Percentiles rank a stretch among this genome's conserved stretches.
phyloP scores from a whole-genome alignment of 129 eudicot species.

The Ambrosia trifida region DNA sequence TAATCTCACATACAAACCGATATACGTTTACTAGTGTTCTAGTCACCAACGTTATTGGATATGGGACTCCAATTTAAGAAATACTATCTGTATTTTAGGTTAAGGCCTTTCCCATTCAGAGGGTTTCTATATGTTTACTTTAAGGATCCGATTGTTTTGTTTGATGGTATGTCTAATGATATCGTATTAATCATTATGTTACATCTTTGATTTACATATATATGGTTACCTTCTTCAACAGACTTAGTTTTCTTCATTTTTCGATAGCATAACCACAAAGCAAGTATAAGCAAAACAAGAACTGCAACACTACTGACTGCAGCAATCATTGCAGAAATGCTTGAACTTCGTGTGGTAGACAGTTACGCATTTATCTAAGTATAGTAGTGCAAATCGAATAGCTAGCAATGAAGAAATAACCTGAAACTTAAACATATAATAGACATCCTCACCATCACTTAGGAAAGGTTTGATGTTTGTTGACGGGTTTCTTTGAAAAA shows the following conservation, averaged over 20 bases:
- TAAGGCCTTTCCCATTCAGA: too few species aligned
- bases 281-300: slow-evolving; percentile 35
- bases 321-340: slow-evolving; percentile 27
- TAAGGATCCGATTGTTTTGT: too few species aligned
- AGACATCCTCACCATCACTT: slow-evolving; percentile 34
- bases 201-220: background rate
- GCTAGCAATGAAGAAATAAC: background rate
- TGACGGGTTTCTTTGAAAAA: slow-evolving; percentile 33
- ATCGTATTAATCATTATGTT: too few species aligned
- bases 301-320: slow-evolving; percentile 44
- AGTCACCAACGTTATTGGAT: too few species aligned
- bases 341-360: slow-evolving; percentile 45
- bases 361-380: background rate
- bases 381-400: background rate
- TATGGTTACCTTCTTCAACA: slow-evolving; percentile 37
- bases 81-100: too few species aligned
- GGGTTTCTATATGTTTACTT: too few species aligned
- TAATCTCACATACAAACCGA: too few species aligned
- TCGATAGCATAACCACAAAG: slow-evolving; percentile 31
- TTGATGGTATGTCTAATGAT: too few species aligned
- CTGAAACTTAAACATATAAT: background rate
- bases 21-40: too few species aligned
- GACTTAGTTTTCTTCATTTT: slow-evolving; percentile 35
- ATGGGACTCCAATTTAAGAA: too few species aligned
- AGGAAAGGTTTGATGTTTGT: slow-evolving; percentile 40